Evolutionary conservation across 495 filamentous ascomycete genomes (phyloP), one percentile per base, ranked within the genome.

Genomic region (Tetracladium setigerum): DNA sequence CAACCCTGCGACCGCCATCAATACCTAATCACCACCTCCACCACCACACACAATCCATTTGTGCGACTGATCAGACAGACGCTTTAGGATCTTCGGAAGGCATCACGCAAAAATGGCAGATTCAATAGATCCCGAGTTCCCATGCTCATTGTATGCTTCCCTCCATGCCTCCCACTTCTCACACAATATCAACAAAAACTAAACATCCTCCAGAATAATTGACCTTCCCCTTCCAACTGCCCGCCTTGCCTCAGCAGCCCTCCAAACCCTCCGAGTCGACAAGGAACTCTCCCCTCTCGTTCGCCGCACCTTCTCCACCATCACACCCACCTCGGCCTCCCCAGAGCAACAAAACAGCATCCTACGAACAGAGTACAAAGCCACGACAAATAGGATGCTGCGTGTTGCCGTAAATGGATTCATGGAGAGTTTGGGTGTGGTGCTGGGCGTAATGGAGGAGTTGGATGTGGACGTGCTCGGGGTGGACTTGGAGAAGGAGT

Each of bases 371-470:
- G 77, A 84, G 41, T 98, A 97, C 69, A 78, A 74, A 39, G 92
- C 92, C 0, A 89, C 88, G 0, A 97, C 92, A 13, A 92, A 95
- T 53, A 82, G 92, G 47, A 96, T 96, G 94, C 74, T 98, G 52
- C 82, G 92, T 13, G 92, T 98, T 9, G 88, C 92, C 12, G 91
- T 95, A 53, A 98, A 98, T 67, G 89, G 91, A n/a, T 95, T 95
- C 59, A 88, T 97, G 73, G 92, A 97, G 52, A 94, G 86, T 53
- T 56, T 96, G 22, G 78, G 81, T 9, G 78, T 95, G 31, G 80
- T 96, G 0, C 61, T 97, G 37, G 83, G 84, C 30, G 83, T 92
- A 0, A 94, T 94, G 82, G 77, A 83, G 57, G 86, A 95, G 63
- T 62, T 97, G 49, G 92, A 97, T 67, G 76, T 84, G 14, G 92